phyloP scores from a whole-genome alignment of 805 yeast species.

The Zygoascus flipseniorum region DNA sequence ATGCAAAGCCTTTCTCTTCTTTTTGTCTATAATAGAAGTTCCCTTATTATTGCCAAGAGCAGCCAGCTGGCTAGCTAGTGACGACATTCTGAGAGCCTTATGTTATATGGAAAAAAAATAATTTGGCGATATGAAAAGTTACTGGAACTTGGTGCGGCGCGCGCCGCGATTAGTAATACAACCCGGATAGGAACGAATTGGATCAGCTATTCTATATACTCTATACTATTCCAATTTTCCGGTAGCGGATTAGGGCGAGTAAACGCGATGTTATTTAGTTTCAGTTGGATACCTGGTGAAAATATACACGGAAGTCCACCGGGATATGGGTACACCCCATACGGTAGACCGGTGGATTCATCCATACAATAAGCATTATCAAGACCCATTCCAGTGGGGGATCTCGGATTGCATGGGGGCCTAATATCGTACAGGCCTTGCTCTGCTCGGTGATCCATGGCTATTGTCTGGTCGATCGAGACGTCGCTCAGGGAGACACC shows the following conservation, averaged over 20 bases:
- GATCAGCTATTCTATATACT: not conserved
- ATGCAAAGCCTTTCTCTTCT: conserved; percentile 77
- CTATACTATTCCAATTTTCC: not conserved
- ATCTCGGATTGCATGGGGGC: conserved; percentile 6
- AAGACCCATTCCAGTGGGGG: conserved; percentile 2
- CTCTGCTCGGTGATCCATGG: not conserved
- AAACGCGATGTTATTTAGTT: not conserved
- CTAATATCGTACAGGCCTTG: conserved; percentile 6
- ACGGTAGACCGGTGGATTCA: not conserved
- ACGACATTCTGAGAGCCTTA: conserved; percentile 25
- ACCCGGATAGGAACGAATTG: no score
- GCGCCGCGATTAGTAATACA: no score
- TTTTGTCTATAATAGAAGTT: conserved; percentile 73
- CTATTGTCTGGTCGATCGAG: not conserved
- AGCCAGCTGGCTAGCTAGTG: conserved; percentile 77
- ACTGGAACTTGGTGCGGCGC: not conserved
- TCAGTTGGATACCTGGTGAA: not conserved
- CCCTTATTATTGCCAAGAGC: conserved; percentile 42
- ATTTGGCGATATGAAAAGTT: not conserved
- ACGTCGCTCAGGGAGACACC: not conserved
- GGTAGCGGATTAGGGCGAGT: not conserved
- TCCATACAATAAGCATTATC: conserved; percentile 2
- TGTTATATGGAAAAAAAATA: not conserved
- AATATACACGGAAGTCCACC: conserved; percentile 3
- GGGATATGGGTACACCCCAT: conserved; percentile 2